Base-by-base conservation (phyloP, 305 asterid genomes). In the Solanum hybrid region DNA sequence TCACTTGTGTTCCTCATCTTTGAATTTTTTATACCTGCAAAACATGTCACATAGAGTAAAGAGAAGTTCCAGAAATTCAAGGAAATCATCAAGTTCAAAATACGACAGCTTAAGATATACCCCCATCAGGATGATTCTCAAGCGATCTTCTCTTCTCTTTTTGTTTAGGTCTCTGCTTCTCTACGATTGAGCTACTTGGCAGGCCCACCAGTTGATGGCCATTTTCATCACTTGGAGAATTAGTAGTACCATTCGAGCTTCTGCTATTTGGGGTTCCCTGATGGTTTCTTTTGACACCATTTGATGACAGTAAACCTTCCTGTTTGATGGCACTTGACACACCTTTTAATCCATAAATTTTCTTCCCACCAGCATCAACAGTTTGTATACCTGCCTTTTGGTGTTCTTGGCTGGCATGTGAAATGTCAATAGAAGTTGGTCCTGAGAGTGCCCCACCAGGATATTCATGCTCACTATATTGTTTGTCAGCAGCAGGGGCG, bases 1-100 rank as follows among this genome's bases (percentile, higher is more conserved):
- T 92, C 98, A 69, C 93, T 93, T 89, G 91, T 94, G 95, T 88
- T 93, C 93, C 90, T 94, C 89, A 88, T 91, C 93, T 95, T 95
- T 31, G 93, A 69, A 89, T 89, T 91, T 45, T 72, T 92, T 79
- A 89, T 88, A 93, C 95, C 99, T 98, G 90, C 32, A 81, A 71
- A 38, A 51, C 86, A 89, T 85, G 27, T 72, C 90, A 35, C 45
- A 38, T 37, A 35, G 87, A 72, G 69, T 71, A 91, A 45, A 77
- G 82, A 93, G 80, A 24, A 73, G 75, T 32, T 60, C 34, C 76
- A 85, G 69, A 56, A 42, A 88, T 64, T 66, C 27, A 91, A 82
- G 86, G 86, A 26, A 77, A 78, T 87, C 77, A 56, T 45, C 89
- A 85, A 87, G 91, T 40, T 73, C 88, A 85, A 91, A 75, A 86